Evolutionary conservation across 345 rosid genomes (phyloP), one percentile per base, ranked within the genome.

Genomic region (Hibiscus mutabilis): DNA sequence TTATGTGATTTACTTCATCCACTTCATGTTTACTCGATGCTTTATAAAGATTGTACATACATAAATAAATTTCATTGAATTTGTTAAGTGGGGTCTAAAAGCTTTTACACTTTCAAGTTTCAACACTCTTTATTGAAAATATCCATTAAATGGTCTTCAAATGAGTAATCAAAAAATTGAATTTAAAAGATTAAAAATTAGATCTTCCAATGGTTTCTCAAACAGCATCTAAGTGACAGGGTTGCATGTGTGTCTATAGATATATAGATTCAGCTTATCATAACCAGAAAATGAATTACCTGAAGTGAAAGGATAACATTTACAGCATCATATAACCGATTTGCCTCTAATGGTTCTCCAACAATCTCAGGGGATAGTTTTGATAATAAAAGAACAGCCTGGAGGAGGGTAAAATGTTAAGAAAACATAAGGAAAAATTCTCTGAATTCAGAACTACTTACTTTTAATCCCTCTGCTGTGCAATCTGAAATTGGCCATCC

Each of bases 401-500:
- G 84, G 13, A 68, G 35, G 19, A 71, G 52, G 27, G 52, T 71
- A 68, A 37, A 63, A 25, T 76, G 61, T 76, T 63, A 74, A 56
- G 37, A 63, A 52, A 52, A 12, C 14, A 33, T 14, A 31, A 62
- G 18, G 52, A 25, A 74, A 35, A 73, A 65, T 44, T 49, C 21
- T 3, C 29, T 66, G 10, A 68, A 74, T 44, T 49, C 56, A 68
- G 63, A 29, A 19, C 16, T 53, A 67, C 71, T 80, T 95, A 88
- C 99, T 79, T 95, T 90, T 55, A 95, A 77, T 77, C 94, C 99
- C 81, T 95, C 99, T 64, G 96, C 89, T 0, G 98, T 86, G 86
- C 96, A 90, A 72, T 95, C 99, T 22, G 97, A 95, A 78, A 92
- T 90, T 63, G 97, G 97, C 97, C 97, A 95, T 79, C 99, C 97